These are phyloP conservation scores for Cutaneotrichosporon sp. DNA, from an alignment of 1,284 basidiomycete species.

Conservation along the genomic window DNA sequence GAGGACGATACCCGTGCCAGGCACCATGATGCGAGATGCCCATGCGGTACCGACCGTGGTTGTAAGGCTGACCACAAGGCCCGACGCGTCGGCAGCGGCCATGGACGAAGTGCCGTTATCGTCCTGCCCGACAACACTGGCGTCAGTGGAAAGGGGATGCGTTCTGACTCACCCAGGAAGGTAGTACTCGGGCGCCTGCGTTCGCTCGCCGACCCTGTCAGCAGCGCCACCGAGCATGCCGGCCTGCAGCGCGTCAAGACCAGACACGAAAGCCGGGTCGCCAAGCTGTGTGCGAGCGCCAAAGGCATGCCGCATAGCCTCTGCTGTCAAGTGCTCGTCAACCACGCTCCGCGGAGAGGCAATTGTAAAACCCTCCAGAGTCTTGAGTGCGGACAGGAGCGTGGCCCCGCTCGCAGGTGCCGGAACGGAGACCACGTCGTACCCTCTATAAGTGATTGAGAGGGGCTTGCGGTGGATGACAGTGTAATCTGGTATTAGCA, in stretches of 20 bases:
- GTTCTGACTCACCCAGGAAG: background rate
- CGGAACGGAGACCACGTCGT: conserved; percentile 31
- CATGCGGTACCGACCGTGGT: conserved; percentile 42
- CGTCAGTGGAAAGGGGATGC: no score
- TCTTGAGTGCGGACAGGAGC: conserved; percentile 34
- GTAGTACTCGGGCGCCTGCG: conserved; percentile 5
- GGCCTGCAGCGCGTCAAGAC: conserved; percentile 24
- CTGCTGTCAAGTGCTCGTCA: conserved; percentile 32
- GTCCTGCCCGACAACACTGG: background rate
- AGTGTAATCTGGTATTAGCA: conserved; percentile 26
- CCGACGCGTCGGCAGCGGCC: conserved; percentile 35
- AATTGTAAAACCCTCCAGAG: conserved; percentile 22
- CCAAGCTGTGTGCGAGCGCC: conserved; percentile 39
- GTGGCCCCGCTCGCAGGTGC: conserved; percentile 42
- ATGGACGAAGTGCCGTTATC: conserved; percentile 41
- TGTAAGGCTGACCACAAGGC: conserved; percentile 37
- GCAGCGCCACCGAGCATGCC: conserved; percentile 17
- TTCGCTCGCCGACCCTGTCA: background rate
- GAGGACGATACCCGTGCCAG: conserved; percentile 38
- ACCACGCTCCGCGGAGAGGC: conserved; percentile 13
- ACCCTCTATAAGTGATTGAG: conserved; percentile 23
- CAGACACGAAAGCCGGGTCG: conserved; percentile 36
- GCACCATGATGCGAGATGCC: conserved; percentile 43
- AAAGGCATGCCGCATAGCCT: conserved; percentile 37
- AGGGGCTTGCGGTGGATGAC: conserved; percentile 28